Evolutionary conservation across 2,329 filamentous ascomycete species (phyloP), one percentile per base, ranked within the genome.

Genomic region (Exophiala dermatitidis): DNA sequence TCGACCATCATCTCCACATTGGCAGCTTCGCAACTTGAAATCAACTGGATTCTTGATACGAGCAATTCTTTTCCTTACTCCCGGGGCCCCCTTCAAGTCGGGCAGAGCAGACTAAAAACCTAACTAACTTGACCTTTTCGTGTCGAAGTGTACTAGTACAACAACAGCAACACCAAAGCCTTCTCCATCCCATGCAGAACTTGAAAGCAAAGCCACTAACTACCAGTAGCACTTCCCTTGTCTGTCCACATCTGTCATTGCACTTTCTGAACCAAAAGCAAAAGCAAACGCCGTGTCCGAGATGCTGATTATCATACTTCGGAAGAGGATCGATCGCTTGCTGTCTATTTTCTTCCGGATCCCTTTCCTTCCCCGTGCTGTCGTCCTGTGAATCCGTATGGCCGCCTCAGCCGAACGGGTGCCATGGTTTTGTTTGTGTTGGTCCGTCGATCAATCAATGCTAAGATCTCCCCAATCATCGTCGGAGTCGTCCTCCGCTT

Each of bases 341-440:
- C 40, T 48, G 46, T 56, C 50, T 56, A 53, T 53, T 47, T 26
- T 28, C 5, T 41, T 26, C 53, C 53, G 40, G 38, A 51, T 48
- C 41, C 43, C 48, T 4, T 46, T 12, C 38, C n/a, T 46, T 7
- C 44, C 34, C 47, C 50, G 46, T 46, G 47, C 52, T 54, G 37
- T 42, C 50, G 26, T 42, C 43, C 19, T 2, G 19, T 19, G 19
- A 19, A 19, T 19, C 19, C 19, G 19, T 19, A 19, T 19, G 19
- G 19, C 19, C 19, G 19, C 19, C 19, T 19, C 19, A 19, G 19
- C 19, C 19, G 19, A 19, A 19, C 19, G 19, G 19, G 19, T 19
- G 19, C 37, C 43, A 38, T n/a, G 36, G 36, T 38, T 4, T 1
- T 19, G 19, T 12, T 38, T n/a, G 36, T 8, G 6, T 38, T 38